Base-by-base conservation (phyloP, 257 asterid species). In the Solanum raphanifolium region DNA sequence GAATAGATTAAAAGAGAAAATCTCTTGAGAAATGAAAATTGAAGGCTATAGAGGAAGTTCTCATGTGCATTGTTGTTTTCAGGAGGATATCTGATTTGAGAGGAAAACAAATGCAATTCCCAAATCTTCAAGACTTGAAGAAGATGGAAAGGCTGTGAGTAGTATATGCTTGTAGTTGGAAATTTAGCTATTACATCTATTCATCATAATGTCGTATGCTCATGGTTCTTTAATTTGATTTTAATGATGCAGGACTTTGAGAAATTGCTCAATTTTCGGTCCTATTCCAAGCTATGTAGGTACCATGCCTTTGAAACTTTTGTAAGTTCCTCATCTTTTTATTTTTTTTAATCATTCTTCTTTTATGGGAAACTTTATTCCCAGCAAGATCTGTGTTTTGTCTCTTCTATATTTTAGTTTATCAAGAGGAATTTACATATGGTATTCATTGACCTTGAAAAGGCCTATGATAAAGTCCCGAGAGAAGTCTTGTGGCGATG, bases 211-310 rank as follows among this genome's bases (percentile, higher is more conserved):
- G 76, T 46, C 75, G 29, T 68, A 66, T 83, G 9, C 66, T 46
- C 16, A 27, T 91, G 58, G 87, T 81, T 58, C 66, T 74, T 41
- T 85, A n/a, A n/a, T n/a, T n/a, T n/a, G n/a, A n/a, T n/a, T n/a
- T n/a, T n/a, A 87, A 46, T 89, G 91, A 36, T 91, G 94, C 96
- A 97, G 99, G 91, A 79, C 91, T 83, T 73, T 97, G 83, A 93
- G 94, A 87, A 97, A 95, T 91, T 97, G 98, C 90, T 95, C 97
- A 6, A 93, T 97, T 87, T 29, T 23, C 46, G 99, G 93, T 89
- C 60, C 43, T 10, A 95, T 97, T 86, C 99, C 98, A 6, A 74
- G 23, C 13, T 91, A 91, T 89, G 18, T 96, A 23, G 92, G 91
- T 87, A 52, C 5, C 76, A 46, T 93, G 91, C n/a, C 7, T 35